phyloP scores from a whole-genome alignment of 1,139 yeast genomes.

The Geotrichum aggregatum region DNA sequence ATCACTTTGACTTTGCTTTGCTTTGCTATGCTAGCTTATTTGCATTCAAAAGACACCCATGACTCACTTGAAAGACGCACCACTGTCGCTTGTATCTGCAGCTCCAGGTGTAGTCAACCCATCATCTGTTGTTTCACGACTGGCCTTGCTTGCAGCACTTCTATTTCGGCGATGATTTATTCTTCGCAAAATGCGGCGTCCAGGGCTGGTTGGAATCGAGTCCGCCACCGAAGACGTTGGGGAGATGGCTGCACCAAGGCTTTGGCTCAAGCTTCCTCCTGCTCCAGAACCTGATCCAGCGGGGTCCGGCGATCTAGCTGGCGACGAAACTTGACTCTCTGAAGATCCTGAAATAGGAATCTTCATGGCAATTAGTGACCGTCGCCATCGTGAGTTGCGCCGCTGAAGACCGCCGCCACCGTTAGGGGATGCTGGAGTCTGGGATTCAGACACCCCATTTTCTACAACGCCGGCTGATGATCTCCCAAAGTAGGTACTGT shows the following conservation, averaged over 20 bases:
- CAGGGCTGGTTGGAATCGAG: background rate
- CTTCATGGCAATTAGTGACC: slow-evolving; percentile 31
- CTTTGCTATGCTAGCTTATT: too few relatives aligned
- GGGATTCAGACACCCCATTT: background rate
- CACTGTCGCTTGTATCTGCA: slow-evolving; percentile 17
- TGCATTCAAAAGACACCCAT: too few relatives aligned
- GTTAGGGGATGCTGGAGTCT: background rate
- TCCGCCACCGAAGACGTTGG: too few relatives aligned
- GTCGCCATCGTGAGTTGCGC: slow-evolving; percentile 32
- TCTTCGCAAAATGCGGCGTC: slow-evolving; percentile 10
- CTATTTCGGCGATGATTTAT: slow-evolving; percentile 4
- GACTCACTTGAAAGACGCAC: too few relatives aligned
- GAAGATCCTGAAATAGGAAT: slow-evolving; percentile 8
- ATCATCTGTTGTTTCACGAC: background rate
- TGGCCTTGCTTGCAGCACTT: background rate
- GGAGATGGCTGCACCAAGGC: background rate
- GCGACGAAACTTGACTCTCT: background rate
- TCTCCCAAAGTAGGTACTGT: too few relatives aligned
- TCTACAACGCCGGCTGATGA: too few relatives aligned
- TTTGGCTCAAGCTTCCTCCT: slow-evolving; percentile 11
- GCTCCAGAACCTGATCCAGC: too few relatives aligned
- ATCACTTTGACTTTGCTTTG: too few relatives aligned
- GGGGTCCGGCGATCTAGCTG: background rate
- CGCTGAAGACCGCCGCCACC: background rate
- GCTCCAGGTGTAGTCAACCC: slow-evolving; percentile 3